Evolutionary conservation across 139 green algal genomes (phyloP).

Genomic region (Pseudopediastrum boryanum): DNA sequence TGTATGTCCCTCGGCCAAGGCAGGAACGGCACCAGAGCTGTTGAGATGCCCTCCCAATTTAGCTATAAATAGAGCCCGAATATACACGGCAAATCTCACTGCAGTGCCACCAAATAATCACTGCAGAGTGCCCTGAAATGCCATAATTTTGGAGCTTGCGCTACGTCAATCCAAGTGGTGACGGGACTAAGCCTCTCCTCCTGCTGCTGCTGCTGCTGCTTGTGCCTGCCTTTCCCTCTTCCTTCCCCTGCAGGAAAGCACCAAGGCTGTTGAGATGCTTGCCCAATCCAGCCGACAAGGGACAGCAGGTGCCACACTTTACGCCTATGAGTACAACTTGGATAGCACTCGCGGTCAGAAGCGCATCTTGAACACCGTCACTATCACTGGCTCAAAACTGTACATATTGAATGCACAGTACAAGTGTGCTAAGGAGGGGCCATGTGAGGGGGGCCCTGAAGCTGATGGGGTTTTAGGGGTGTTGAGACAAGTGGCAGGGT

Average conservation of each 20-base stretch:
- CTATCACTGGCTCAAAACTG: conserved; percentile 64
- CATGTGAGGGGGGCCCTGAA: neutral
- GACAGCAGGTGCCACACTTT: conserved; percentile 43
- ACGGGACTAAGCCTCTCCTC: too few species aligned
- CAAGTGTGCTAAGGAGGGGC: conserved; percentile 59
- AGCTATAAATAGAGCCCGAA: too few species aligned
- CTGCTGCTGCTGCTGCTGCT: too few species aligned
- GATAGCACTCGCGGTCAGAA: conserved; percentile 79
- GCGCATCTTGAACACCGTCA: conserved; percentile 75
- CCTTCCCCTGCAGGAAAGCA: conserved; percentile 68
- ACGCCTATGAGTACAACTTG: conserved; percentile 82
- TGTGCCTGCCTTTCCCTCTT: too few species aligned
- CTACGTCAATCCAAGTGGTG: too few species aligned
- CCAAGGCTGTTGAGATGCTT: conserved; percentile 57
- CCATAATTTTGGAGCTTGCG: too few species aligned
- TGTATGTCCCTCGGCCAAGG: too few species aligned
- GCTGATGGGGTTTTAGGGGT: neutral
- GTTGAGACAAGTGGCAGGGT: conserved; percentile 10
- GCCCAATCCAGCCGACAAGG: conserved; percentile 21
- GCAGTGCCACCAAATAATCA: too few species aligned
- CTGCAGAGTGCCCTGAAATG: too few species aligned
- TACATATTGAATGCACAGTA: conserved; percentile 77
- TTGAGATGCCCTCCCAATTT: too few species aligned
- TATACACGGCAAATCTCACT: too few species aligned
- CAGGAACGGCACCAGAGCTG: too few species aligned